These are phyloP conservation scores for Schizosaccharomyces osmophilus DNA, from an alignment of 805 yeast genomes.

Conservation along the genomic window DNA sequence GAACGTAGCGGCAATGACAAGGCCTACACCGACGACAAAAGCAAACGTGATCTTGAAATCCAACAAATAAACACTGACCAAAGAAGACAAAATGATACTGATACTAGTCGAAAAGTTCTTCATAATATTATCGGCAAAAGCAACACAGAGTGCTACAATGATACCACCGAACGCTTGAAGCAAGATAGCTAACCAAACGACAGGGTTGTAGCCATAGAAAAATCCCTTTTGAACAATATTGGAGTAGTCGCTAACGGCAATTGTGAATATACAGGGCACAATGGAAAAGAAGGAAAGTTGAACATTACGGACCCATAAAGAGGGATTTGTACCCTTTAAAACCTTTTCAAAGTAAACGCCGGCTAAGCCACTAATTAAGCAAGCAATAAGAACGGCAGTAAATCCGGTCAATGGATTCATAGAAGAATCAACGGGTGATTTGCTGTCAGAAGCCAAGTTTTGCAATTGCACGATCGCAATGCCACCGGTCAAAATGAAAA, in stretches of 20 bases:
- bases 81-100: slow-evolving; percentile 16
- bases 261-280: slow-evolving; percentile 18
- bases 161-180: slow-evolving; percentile 20
- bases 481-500: slow-evolving; percentile 17
- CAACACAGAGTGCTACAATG: slow-evolving; percentile 20
- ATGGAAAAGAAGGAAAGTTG: slow-evolving; percentile 18
- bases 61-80: slow-evolving; percentile 17
- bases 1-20: slow-evolving; percentile 17
- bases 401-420: slow-evolving; percentile 11
- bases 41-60: slow-evolving; percentile 11
- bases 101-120: slow-evolving; percentile 15
- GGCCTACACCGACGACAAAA: slow-evolving; percentile 15
- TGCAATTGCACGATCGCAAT: slow-evolving; percentile 18
- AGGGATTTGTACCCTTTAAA: slow-evolving; percentile 15
- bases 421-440: slow-evolving; percentile 4
- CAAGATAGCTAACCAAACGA: slow-evolving; percentile 17
- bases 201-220: slow-evolving; percentile 17
- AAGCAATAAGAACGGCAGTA: slow-evolving; percentile 17
- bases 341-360: slow-evolving; percentile 22
- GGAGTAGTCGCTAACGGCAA: slow-evolving; percentile 15
- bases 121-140: slow-evolving; percentile 20
- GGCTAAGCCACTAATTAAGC: slow-evolving; percentile 18
- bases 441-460: neutral
- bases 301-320: slow-evolving; percentile 19
- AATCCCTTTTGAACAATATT: slow-evolving; percentile 16